Evolutionary conservation across 371 early-diverging fungal genomes (phyloP).

Genomic region (Actinomucor elegans): DNA sequence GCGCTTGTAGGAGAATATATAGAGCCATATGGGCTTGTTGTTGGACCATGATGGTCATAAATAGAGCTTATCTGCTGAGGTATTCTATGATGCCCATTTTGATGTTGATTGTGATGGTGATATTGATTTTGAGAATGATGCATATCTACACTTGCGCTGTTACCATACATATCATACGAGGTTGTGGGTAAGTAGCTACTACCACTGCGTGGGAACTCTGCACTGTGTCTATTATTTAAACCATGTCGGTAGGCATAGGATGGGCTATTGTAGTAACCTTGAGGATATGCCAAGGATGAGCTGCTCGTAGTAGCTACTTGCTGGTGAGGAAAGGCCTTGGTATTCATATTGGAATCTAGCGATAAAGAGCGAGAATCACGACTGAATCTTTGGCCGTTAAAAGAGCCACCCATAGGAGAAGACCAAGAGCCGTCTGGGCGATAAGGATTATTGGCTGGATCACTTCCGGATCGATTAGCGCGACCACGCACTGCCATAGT

Average conservation of each 20-base stretch:
- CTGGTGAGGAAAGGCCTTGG: background rate
- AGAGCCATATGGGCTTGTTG: background rate
- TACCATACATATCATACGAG: slow-evolving; percentile 17
- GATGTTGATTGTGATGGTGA: background rate
- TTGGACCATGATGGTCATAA: background rate
- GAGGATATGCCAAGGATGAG: background rate
- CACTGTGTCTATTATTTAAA: slow-evolving; percentile 11
- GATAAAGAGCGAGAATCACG: slow-evolving; percentile 20
- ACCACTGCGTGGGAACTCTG: slow-evolving; percentile 12
- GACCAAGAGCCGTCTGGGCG: slow-evolving; percentile 5
- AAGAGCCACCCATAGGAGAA: background rate
- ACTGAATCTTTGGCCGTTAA: slow-evolving; percentile 9
- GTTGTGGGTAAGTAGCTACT: slow-evolving; percentile 1
- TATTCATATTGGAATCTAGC: slow-evolving; percentile 17
- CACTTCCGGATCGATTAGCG: slow-evolving; percentile 22
- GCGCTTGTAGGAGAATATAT: background rate
- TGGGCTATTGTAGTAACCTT: background rate
- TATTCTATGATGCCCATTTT: background rate
- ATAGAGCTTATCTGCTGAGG: slow-evolving; percentile 3
- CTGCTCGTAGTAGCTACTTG: background rate
- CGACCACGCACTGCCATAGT: slow-evolving; percentile 20
- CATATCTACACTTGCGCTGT: background rate
- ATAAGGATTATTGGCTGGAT: slow-evolving; percentile 18
- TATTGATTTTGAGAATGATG: slow-evolving; percentile 8
- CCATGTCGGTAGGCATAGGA: background rate